A percentile compares a stretch with the other conserved stretches of the same genome.
These are phyloP conservation scores for Schizophyllum commune DNA, from an alignment of 1,284 basidiomycete genomes.

Conservation along the genomic window DNA sequence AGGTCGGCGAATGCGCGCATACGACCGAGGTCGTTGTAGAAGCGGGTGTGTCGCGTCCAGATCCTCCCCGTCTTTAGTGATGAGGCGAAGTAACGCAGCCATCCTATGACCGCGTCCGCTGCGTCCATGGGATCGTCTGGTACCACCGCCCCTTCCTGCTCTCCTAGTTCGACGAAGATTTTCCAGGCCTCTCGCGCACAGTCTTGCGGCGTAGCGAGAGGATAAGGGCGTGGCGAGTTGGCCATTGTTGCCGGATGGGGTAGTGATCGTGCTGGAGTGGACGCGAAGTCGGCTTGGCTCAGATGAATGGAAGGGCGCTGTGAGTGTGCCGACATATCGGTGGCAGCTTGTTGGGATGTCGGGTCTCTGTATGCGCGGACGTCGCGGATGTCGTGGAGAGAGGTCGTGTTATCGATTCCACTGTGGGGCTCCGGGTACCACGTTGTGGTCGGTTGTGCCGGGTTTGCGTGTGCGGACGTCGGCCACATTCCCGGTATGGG, in stretches of 20 bases:
- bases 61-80: not conserved
- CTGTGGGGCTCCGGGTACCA: too few relatives aligned
- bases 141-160: not conserved
- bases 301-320: not conserved
- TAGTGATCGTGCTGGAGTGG: not conserved
- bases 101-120: not conserved
- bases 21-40: not conserved
- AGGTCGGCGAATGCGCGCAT: not conserved
- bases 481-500: too few relatives aligned
- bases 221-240: not conserved
- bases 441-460: too few relatives aligned
- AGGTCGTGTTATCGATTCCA: too few relatives aligned
- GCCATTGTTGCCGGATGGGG: not conserved
- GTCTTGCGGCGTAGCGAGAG: not conserved
- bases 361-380: too few relatives aligned
- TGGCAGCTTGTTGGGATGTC: too few relatives aligned
- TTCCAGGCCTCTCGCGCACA: not conserved
- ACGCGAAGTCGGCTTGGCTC: not conserved
- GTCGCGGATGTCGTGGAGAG: too few relatives aligned
- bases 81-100: not conserved
- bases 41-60: not conserved
- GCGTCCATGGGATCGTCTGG: not conserved
- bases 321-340: too few relatives aligned
- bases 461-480: too few relatives aligned
- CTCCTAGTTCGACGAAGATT: not conserved